Base-by-base conservation (phyloP, 2,329 filamentous ascomycete species). In the Leptographium wingfieldii region DNA sequence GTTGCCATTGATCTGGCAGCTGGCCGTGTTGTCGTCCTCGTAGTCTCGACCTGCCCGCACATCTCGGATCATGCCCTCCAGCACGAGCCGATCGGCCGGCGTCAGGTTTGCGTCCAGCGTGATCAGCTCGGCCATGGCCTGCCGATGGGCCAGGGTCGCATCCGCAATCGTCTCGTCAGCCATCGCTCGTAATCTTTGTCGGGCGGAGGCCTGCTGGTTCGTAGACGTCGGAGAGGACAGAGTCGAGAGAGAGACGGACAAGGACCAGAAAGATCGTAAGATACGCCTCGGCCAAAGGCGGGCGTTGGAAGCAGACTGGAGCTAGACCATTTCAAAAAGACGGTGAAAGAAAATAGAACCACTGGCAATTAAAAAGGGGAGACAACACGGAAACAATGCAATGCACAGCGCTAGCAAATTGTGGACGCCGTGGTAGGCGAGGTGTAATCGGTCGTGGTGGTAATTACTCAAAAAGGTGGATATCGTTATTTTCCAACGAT, bases 61-160 rank as follows among this genome's bases (percentile, higher is more conserved):
- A 59, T 77, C 74, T 40, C 68, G 65, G 60, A 70, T 68, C 52
- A 77, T 68, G 61, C 71, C 74, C 65, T 69, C 66, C 22, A 78
- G 68, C 14, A 77, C 69, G 22, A 76, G 63, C 27, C 66, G 65
- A 64, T 78, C 75, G 49, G 75, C 68, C 61, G 67, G 71, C 40
- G 75, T 76, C 61, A 78, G 66, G 59, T 71, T 71, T 59, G 70
- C 67, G 65, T 73, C 74, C 60, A 74, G 69, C 40, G 72, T 66
- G 31, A 76, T 65, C 65, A 62, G 59, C 38, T 64, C 59, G 33
- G 60, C 63, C 59, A 62, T 60, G 16, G 48, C 16, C 31, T 55
- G 53, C 40, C 33, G 33, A 2, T 35, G 33, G 33, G 33, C 33
- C 12, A 14, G 4, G 12, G 3, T 16, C 19, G 43, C 19, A 19